Percentiles rank a stretch among this genome's conserved stretches.
These are phyloP conservation scores for Plasmodium gonderi DNA, from an alignment of 169 alveolate species.

Conservation along the genomic window DNA sequence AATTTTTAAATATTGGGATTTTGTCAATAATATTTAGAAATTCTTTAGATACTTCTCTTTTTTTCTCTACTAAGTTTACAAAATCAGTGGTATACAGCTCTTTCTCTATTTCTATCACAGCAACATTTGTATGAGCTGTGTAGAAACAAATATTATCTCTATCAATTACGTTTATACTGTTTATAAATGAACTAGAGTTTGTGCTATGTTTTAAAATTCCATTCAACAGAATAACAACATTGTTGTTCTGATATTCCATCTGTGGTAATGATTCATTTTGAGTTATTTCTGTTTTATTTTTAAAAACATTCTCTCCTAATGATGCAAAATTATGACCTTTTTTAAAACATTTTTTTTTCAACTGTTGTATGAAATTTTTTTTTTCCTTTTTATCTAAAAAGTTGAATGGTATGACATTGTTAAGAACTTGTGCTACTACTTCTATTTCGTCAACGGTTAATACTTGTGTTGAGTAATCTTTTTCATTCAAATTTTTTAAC, in stretches of 20 bases:
- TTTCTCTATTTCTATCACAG: conserved; percentile 32
- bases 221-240: conserved; percentile 35
- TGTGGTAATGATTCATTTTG: neutral
- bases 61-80: conserved; percentile 16
- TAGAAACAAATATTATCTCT: conserved; percentile 7
- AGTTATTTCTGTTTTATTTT: neutral
- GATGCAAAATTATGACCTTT: conserved; percentile 15
- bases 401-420: conserved; percentile 10
- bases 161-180: conserved; percentile 46
- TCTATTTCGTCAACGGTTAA: conserved; percentile 71
- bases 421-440: conserved; percentile 13
- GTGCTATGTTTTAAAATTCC: conserved; percentile 57
- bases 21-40: conserved; percentile 32
- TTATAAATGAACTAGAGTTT: conserved; percentile 33
- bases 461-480: neutral
- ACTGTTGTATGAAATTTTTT: conserved; percentile 26
- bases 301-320: neutral
- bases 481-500: conserved; percentile 2
- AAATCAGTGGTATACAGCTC: conserved; percentile 19
- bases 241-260: neutral
- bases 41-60: conserved; percentile 45
- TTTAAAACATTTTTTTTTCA: conserved; percentile 41
- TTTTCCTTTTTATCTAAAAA: conserved; percentile 64
- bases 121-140: conserved; percentile 51
- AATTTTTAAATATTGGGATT: conserved; percentile 59